phyloP scores from a whole-genome alignment of 2,329 filamentous ascomycete species.

The Aureobasidium sp. region DNA sequence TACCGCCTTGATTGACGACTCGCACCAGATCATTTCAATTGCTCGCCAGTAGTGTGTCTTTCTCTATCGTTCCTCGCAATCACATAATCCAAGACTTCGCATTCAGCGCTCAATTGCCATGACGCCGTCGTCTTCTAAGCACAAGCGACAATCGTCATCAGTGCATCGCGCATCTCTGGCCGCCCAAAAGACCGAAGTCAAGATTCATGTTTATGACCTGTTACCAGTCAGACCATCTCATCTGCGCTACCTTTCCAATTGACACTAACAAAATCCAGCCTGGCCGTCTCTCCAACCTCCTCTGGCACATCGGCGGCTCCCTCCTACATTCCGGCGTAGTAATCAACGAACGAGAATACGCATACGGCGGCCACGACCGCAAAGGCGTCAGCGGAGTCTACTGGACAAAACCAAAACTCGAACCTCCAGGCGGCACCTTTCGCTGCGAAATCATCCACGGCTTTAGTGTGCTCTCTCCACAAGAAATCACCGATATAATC shows the following conservation, averaged over 20 bases:
- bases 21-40: background rate
- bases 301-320: conserved; percentile 70
- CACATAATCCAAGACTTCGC: background rate
- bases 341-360: conserved; percentile 72
- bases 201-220: conserved; percentile 32
- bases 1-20: background rate
- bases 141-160: conserved; percentile 12
- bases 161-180: conserved; percentile 1
- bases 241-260: background rate
- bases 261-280: conserved; percentile 42
- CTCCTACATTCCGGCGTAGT: conserved; percentile 78
- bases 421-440: conserved; percentile 72
- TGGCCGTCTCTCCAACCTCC: conserved; percentile 62
- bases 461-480: conserved; percentile 60
- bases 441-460: conserved; percentile 68
- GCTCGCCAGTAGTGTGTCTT: background rate
- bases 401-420: conserved; percentile 61
- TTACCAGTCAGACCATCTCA: conserved; percentile 24
- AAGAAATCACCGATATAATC: conserved; percentile 65
- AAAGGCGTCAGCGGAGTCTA: conserved; percentile 69
- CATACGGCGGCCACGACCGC: conserved; percentile 73
- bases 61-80: background rate
- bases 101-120: background rate
- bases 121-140: background rate
- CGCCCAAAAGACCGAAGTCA: conserved; percentile 26